These are phyloP conservation scores for Macrocybe gigantea DNA, from an alignment of 768 basidiomycete genomes.

Conservation along the genomic window DNA sequence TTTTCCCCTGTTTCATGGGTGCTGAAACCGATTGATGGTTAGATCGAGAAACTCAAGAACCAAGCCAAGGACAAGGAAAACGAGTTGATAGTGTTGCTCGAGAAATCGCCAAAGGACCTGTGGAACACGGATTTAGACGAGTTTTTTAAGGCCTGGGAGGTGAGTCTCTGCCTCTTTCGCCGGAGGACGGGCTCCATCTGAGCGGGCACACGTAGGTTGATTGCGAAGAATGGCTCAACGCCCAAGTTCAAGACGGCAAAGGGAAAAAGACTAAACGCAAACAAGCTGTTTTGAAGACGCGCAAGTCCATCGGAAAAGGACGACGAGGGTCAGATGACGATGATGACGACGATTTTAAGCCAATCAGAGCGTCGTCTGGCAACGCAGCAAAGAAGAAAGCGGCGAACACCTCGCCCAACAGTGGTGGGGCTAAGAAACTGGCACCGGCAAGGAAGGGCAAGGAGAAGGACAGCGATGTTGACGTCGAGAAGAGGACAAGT, in stretches of 20 bases:
- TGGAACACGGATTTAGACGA: constrained; percentile 88
- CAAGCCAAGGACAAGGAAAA: constrained; percentile 79
- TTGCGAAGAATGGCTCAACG: constrained; percentile 44
- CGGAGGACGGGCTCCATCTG: constrained; percentile 7
- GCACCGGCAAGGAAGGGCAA: constrained; percentile 12
- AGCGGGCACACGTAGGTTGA: constrained; percentile 23
- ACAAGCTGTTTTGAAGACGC: constrained; percentile 39
- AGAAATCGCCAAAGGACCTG: constrained; percentile 72
- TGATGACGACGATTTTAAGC: constrained; percentile 40
- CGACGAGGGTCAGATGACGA: constrained; percentile 30
- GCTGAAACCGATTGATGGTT: not conserved
- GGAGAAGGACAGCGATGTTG: constrained; percentile 18
- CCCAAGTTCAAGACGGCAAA: constrained; percentile 30
- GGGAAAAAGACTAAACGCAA: constrained; percentile 45
- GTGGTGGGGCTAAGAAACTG: no score
- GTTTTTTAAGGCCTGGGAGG: constrained; percentile 84
- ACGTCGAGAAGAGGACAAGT: constrained; percentile 14
- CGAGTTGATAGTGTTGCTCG: constrained; percentile 74
- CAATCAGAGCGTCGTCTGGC: constrained; percentile 34
- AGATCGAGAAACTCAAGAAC: constrained; percentile 81
- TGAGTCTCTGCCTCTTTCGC: constrained; percentile 27
- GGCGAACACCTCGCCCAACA: constrained; percentile 7
- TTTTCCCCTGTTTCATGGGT: not conserved
- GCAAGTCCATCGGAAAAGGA: constrained; percentile 38
- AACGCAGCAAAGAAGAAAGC: constrained; percentile 21